Base-by-base conservation (phyloP, 192 early-diverging fungal species). In the Bifiguratus adelaidae region DNA sequence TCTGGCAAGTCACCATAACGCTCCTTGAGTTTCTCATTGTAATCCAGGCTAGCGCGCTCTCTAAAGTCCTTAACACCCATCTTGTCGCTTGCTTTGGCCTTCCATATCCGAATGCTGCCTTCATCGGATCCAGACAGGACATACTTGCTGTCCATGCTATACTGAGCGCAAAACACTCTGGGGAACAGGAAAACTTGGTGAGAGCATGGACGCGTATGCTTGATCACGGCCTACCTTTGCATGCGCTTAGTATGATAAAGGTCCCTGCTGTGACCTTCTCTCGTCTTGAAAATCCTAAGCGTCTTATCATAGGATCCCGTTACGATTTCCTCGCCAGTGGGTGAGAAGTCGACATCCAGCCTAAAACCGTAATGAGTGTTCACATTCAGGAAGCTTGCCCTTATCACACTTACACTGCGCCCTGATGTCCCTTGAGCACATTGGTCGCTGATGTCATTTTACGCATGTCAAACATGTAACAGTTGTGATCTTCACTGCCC, bases 231-330 rank as follows among this genome's bases (percentile, higher is more conserved):
- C 13, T 42, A 29, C 4, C 83, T 73, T 63, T 97, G 96, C 96
- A 99, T 99, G 43, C 96, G 89, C 67, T 95, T 92, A 7, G 94
- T 90, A 68, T 96, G 92, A 66, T 99, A 99, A 25, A 92, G 76
- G 56, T 97, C 96, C 29, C 89, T 78, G 42, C 77, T 81, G 61
- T 89, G 86, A 11, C 92, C 92, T 5, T 77, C 65, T 21, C 78
- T 63, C 3, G 77, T 75, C 30, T 85, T 77, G 70, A 82, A 99
- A 19, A 99, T 80, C 22, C 95, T 80, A 18, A 99, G 50, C 0
- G 93, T 85, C 29, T 83, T 80, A 61, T 99, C 96, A 58, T 97
- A 99, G n/a, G 84, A 78, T 45, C 88, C 96, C 33, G 90, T 91
- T 15, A 95, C 92, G 56, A 99, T 76, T 60, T 95, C 89, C 62